These are phyloP conservation scores for Oidium heveae DNA, from an alignment of 2,329 filamentous ascomycete species.

Conservation along the genomic window DNA sequence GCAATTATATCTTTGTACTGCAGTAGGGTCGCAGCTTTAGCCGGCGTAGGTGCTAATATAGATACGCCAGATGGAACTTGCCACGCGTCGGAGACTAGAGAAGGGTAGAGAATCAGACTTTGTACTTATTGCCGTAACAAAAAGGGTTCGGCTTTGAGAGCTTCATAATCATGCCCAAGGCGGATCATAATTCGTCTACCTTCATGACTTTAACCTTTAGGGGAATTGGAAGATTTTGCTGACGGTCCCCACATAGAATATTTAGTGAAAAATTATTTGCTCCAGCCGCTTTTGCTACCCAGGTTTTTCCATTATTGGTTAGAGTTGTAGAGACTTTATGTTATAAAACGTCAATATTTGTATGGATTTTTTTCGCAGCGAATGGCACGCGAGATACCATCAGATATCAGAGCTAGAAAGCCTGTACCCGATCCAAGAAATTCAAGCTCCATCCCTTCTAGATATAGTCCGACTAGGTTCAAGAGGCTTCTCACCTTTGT, in stretches of 20 bases:
- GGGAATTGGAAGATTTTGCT: not conserved
- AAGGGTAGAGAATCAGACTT: too few species aligned
- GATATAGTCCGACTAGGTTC: too few species aligned
- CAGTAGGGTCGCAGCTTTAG: too few species aligned
- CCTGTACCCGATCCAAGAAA: not conserved
- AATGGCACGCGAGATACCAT: not conserved
- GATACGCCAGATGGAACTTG: too few species aligned
- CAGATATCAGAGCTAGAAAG: too few species aligned
- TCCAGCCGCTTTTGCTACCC: not conserved
- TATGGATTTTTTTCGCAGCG: not conserved
- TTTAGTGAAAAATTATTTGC: not conserved
- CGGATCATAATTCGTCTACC: not conserved
- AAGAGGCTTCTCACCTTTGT: too few species aligned
- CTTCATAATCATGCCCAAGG: too few species aligned
- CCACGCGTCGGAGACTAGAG: too few species aligned
- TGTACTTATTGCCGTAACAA: too few species aligned
- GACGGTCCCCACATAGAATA: not conserved
- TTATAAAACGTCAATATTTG: not conserved
- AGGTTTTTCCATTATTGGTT: not conserved
- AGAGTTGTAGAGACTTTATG: not conserved
- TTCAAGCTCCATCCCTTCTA: not conserved
- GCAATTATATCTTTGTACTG: too few species aligned
- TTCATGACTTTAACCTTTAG: not conserved
- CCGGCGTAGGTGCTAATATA: too few species aligned
- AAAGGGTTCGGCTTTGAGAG: too few species aligned